Evolutionary conservation across 805 yeast species (phyloP).

Genomic region (Monosporozyma aquatica): DNA sequence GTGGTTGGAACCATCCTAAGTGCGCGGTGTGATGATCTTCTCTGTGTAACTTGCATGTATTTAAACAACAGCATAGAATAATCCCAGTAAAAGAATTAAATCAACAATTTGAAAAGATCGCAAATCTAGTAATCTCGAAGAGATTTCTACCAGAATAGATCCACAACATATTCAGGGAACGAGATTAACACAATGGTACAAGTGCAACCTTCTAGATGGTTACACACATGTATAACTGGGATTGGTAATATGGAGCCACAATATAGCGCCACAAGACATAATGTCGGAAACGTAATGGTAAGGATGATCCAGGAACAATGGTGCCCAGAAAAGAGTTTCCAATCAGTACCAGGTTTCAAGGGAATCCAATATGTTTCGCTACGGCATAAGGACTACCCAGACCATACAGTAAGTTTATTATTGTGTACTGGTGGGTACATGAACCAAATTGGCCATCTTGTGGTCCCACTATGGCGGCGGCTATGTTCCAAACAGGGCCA

Average conservation of each 20-base stretch:
- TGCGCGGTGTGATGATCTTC: background rate
- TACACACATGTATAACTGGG: slow-evolving; percentile 22
- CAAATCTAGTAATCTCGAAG: too few relatives aligned
- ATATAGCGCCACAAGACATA: slow-evolving; percentile 61
- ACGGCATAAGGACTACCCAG: slow-evolving; percentile 13
- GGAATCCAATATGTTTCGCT: background rate
- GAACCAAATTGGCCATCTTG: slow-evolving; percentile 2
- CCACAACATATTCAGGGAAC: too few relatives aligned
- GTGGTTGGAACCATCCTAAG: background rate
- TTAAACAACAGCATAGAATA: too few relatives aligned
- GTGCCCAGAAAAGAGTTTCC: slow-evolving; percentile 1
- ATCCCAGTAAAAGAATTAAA: too few relatives aligned
- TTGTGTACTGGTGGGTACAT: slow-evolving; percentile 3
- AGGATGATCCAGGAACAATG: slow-evolving; percentile 29
- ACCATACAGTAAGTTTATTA: background rate
- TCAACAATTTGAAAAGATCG: too few relatives aligned
- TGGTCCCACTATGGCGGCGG: slow-evolving; percentile 1
- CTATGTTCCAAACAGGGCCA: background rate
- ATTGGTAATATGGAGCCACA: slow-evolving; percentile 70
- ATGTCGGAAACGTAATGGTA: slow-evolving; percentile 59
- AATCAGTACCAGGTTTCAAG: background rate
- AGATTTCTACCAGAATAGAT: too few relatives aligned
- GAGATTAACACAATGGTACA: too few relatives aligned
- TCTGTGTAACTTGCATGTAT: background rate
- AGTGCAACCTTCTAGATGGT: too few relatives aligned